Evolutionary conservation across 768 basidiomycete genomes (phyloP).

Genomic region (Austroboletus eburneus): DNA sequence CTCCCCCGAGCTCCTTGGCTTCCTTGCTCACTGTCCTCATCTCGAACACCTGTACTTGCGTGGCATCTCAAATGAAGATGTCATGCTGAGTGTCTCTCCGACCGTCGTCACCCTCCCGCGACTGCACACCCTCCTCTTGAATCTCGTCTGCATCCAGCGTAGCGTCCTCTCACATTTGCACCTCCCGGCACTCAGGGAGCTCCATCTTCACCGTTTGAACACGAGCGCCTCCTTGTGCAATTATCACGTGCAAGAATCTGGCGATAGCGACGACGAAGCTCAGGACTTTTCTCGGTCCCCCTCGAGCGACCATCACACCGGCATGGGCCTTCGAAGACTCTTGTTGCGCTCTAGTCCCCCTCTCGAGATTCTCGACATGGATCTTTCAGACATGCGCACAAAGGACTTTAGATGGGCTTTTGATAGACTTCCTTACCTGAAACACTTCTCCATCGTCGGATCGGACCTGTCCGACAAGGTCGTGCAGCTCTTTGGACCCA

Average conservation of each 20-base stretch:
- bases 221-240: conserved; percentile 43
- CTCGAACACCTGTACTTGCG: conserved; percentile 56
- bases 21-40: conserved; percentile 57
- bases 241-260: conserved; percentile 44
- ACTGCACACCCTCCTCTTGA: conserved; percentile 54
- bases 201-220: conserved; percentile 65
- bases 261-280: conserved; percentile 74
- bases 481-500: conserved; percentile 53
- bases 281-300: conserved; percentile 73
- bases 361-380: conserved; percentile 66
- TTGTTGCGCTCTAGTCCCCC: conserved; percentile 60
- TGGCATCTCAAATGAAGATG: conserved; percentile 49
- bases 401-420: conserved; percentile 76
- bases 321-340: conserved; percentile 72
- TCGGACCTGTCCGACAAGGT: conserved; percentile 81
- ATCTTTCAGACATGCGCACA: conserved; percentile 78
- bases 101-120: conserved; percentile 52
- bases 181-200: conserved; percentile 53
- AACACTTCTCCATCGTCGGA: conserved; percentile 69
- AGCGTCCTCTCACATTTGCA: conserved; percentile 61
- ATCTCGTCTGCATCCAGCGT: conserved; percentile 59
- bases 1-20: conserved; percentile 50
- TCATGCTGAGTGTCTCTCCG: conserved; percentile 24
- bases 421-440: conserved; percentile 46
- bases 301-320: conserved; percentile 72